Conservation (phyloP, 768 basidiomycete species). For the Hortiboletus campestris region DNA sequence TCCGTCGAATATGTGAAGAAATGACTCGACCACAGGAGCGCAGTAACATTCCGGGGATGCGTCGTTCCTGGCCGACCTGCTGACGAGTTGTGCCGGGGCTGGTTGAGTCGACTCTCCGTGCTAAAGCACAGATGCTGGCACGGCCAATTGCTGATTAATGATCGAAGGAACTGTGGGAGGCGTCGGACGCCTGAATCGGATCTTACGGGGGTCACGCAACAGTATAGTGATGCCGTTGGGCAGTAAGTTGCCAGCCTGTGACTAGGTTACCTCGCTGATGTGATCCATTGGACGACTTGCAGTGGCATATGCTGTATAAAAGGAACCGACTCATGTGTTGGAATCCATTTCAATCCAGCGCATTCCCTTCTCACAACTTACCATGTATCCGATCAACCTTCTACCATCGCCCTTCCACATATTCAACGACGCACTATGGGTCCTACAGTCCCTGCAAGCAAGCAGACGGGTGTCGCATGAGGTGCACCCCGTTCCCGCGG, state of each 20-base stretch:
- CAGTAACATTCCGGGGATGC: slow-evolving; percentile 6
- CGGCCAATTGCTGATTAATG: slow-evolving; percentile 22
- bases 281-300: slow-evolving; percentile 26
- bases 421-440: slow-evolving; percentile 44
- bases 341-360: slow-evolving; percentile 7
- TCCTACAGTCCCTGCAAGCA: slow-evolving; percentile 44
- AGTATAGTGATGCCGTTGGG: slow-evolving; percentile 28
- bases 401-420: slow-evolving; percentile 55
- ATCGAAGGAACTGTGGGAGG: slow-evolving; percentile 24
- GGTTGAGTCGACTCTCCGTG: slow-evolving; percentile 15
- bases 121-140: slow-evolving; percentile 21
- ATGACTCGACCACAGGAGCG: slow-evolving; percentile 14
- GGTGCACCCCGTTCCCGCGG: slow-evolving; percentile 37
- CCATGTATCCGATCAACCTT: slow-evolving; percentile 36
- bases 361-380: not conserved
- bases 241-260: slow-evolving; percentile 27
- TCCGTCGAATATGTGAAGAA: slow-evolving; percentile 7
- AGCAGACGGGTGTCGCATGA: slow-evolving; percentile 29
- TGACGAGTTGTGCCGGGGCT: slow-evolving; percentile 15
- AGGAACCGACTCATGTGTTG: slow-evolving; percentile 6
- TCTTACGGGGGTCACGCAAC: slow-evolving; percentile 22
- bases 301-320: slow-evolving; percentile 35
- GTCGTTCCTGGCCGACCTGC: slow-evolving; percentile 26
- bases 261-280: slow-evolving; percentile 35
- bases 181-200: slow-evolving; percentile 17